Base-by-base conservation (phyloP, 2,329 filamentous ascomycete species). In the Cytospora leucostoma region DNA sequence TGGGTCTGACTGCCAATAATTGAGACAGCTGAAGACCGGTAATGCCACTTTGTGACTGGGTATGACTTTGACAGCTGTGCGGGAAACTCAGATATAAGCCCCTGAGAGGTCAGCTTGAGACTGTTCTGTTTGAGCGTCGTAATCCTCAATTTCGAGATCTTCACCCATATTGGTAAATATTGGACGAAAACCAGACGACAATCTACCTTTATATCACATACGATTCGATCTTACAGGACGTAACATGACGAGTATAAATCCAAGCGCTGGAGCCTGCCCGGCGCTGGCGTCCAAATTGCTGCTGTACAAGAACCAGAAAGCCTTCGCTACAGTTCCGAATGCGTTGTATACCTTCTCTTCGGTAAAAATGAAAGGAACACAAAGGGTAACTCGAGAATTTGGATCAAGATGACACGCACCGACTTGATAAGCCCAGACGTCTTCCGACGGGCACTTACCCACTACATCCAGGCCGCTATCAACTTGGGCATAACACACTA, bases 401-500 rank as follows among this genome's bases (percentile, higher is more conserved):
- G 58, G 37, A 8, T 60, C 27, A n/a, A 21, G n/a, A 47, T 54
- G 50, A 47, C 58, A 4, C n/a, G 47, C 32, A 12, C 17, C 13
- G 50, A 54, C 32, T 4, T 60, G 27, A 27, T 35, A 2, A 47
- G 15, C 21, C 50, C 19, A 32, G 17, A 35, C 13, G 17, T 27
- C 1, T 54, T 54, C 51, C 52, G 44, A 12, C 51, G 19, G 32
- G 38, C 50, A 6, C 44, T 60, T 37, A 37, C 19, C 5, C n/a
- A 32, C 27, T 54, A 44, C 32, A 53, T 44, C 6, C 37, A 60
- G 35, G 2, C 8, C 27, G 58, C 50, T 32, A 21, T 40, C 0
- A 10, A 54, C n/a, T 1, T 35, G 4, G 58, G 58, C 7, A 35
- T 60, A 27, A 54, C 58, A 34, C 58, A 60, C 15, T 60, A 54